Evolutionary conservation across 495 filamentous ascomycete genomes (phyloP), one percentile per base, ranked within the genome.

Genomic region (Platismatia glauca): DNA sequence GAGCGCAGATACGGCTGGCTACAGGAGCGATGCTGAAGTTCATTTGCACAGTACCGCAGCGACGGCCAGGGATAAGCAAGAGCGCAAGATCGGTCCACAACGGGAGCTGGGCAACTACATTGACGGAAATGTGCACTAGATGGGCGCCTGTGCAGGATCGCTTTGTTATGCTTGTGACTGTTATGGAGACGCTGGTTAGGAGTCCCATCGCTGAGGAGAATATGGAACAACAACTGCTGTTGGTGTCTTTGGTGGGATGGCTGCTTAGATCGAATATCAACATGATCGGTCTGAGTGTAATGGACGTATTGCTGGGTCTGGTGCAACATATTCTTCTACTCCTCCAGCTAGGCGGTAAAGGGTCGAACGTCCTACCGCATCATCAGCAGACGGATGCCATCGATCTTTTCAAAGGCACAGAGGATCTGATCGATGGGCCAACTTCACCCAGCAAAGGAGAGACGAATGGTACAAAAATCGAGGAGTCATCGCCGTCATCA

Each of bases 101-200:
- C 67, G 76, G 78, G 60, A 86, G 80, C 58, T 97, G 92, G 92
- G 83, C 89, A 8, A 86, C 87, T 44, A 87, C 86, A 60, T 78
- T 96, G 60, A 86, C 94, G 66, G 84, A 89, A 67, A 77, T 91
- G 64, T 79, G 87, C 34, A 84, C 87, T 53, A 82, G 85, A 59
- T 95, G 90, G 90, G 87, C 90, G 34, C 90, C 92, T 0, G 92
- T 97, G 12, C 91, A 95, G 65, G 88, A 94, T 70, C 89, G 92
- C 37, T 96, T 90, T 76, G 82, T 91, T 37, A 92, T 96, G 57
- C 76, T 95, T 50, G 81, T 91, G 43, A 86, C 87, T 0, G 80
- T 88, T 18, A 87, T 93, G 77, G 91, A 95, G 53, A 80, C 78
- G 6, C 74, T 96, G 44, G 73, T 87, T 20, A 78, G 80, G 33